phyloP scores from a whole-genome alignment of 2,329 filamentous ascomycete genomes.

The Nothophoma quercina region DNA sequence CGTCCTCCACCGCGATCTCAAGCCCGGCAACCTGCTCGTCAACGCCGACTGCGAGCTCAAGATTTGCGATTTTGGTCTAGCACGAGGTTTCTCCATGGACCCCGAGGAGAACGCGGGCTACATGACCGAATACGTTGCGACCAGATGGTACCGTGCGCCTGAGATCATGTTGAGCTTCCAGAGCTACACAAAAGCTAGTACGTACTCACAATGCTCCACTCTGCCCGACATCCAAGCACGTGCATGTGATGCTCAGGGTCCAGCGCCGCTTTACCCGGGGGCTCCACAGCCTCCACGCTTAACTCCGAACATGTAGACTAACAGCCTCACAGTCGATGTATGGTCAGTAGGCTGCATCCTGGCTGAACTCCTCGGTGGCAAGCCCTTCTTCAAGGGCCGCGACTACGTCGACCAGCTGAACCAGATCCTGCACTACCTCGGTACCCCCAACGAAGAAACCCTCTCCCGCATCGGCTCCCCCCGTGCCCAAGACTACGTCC shows the following conservation, averaged over 20 bases:
- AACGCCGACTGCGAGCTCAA: conserved; percentile 99
- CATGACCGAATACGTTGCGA: conserved; percentile 99
- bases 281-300: background rate
- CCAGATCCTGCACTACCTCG: conserved; percentile 97
- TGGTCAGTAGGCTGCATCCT: conserved; percentile 99
- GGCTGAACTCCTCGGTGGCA: conserved; percentile 91
- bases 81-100: conserved; percentile 94
- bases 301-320: conserved; percentile 26
- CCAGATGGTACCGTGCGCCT: conserved; percentile 96
- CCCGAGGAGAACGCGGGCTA: conserved; percentile 98
- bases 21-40: conserved; percentile 95
- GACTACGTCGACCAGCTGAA: conserved; percentile 99
- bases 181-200: conserved; percentile 99
- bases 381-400: conserved; percentile 98
- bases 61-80: conserved; percentile 97
- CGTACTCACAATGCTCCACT: conserved; percentile 53
- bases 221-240: background rate
- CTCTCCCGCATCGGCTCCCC: conserved; percentile 92
- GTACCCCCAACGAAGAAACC: conserved; percentile 95
- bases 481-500: conserved; percentile 96
- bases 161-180: conserved; percentile 99
- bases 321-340: conserved; percentile 77
- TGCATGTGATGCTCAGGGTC: conserved; percentile 1
- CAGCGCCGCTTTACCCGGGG: conserved; percentile 5
- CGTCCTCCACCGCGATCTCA: conserved; percentile 94